phyloP scores from a whole-genome alignment of 306 rosid species.

The Rosa rugosa region DNA sequence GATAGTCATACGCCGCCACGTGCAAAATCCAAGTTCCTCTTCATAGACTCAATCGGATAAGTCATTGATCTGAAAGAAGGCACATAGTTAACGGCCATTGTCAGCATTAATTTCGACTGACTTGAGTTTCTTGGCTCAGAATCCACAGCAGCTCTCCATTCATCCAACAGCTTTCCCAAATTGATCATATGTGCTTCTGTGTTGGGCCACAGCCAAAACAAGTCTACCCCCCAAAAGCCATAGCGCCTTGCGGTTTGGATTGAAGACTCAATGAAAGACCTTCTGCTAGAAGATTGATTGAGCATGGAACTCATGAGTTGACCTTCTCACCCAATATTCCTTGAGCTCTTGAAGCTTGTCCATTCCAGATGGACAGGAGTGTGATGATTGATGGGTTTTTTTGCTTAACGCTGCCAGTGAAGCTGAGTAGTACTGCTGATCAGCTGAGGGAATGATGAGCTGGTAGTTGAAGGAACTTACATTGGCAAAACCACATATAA shows the following conservation, averaged over 20 bases:
- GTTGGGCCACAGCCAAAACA: constrained; percentile 35
- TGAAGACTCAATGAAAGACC: constrained; percentile 53
- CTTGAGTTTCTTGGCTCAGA: constrained; percentile 27
- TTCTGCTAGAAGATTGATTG: constrained; percentile 19
- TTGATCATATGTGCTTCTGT: constrained; percentile 27
- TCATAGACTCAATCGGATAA: constrained; percentile 21
- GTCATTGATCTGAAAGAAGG: constrained; percentile 2
- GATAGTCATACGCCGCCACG: constrained; percentile 37
- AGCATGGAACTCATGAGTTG: constrained; percentile 19
- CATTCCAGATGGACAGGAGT: constrained; percentile 40
- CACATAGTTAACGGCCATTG: constrained; percentile 37
- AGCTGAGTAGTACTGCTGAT: constrained; percentile 31
- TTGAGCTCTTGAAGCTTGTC: neutral
- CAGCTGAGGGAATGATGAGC: constrained; percentile 31
- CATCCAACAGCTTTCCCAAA: constrained; percentile 33
- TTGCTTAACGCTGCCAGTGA: constrained; percentile 28
- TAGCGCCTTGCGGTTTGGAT: constrained; percentile 32
- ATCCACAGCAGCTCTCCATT: constrained; percentile 38
- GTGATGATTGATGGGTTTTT: constrained; percentile 42
- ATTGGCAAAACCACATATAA: constrained; percentile 38
- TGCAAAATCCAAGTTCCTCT: constrained; percentile 29
- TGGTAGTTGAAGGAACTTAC: constrained; percentile 20
- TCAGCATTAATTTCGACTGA: constrained; percentile 20
- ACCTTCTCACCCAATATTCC: constrained; percentile 21
- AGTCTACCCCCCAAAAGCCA: constrained; percentile 50